Evolutionary conservation across 2,329 filamentous ascomycete species (phyloP), one percentile per base, ranked within the genome.

Genomic region (Fusarium tanahbumbuense): DNA sequence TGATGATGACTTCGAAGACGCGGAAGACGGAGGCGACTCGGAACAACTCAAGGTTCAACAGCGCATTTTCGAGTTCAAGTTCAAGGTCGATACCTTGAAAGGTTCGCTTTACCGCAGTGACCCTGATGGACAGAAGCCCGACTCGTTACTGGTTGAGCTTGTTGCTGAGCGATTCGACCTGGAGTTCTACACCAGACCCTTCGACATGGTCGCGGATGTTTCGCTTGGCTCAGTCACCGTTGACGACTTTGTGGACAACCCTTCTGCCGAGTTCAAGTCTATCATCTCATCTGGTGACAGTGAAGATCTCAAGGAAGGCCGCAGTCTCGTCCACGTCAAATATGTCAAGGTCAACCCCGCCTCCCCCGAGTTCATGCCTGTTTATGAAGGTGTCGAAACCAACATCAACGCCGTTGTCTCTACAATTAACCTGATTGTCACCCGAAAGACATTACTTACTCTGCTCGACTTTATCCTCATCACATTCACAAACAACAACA

Each of bases 391-490:
- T 2, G 92, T 98, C 58, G 94, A 97, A 68, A 98, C 92, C 28
- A 98, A 99, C 74, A 87, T 99, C 46, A 93, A 97, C 65, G 91
- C 96, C 3, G 90, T 91, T 0, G 90, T 99, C 15, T 98, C 96
- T 0, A 99, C 96, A 0, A 97, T 99, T 82, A 98, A 98, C 77
- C 80, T 99, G 23, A 89, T 99, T 34, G 94, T 99, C 11, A 99
- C 97, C 0, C 87, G 97, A 70, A 95, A 92, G 80, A 99, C 97
- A 0, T 83, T 99, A 5, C 85, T 99, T 56, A 99, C 95, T 0
- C 83, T 99, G 1, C 82, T 99, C 45, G 96, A 99, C 78, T 99
- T 99, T 75, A 91, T 98, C 34, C 88, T 99, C 20, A 86, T 94
- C 42, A 99, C 96, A 0, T 99, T 99, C 75, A 91, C 95, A 10